Evolutionary conservation across 208 protist genomes (phyloP).

Genomic region (Leishmania aethiopica): DNA sequence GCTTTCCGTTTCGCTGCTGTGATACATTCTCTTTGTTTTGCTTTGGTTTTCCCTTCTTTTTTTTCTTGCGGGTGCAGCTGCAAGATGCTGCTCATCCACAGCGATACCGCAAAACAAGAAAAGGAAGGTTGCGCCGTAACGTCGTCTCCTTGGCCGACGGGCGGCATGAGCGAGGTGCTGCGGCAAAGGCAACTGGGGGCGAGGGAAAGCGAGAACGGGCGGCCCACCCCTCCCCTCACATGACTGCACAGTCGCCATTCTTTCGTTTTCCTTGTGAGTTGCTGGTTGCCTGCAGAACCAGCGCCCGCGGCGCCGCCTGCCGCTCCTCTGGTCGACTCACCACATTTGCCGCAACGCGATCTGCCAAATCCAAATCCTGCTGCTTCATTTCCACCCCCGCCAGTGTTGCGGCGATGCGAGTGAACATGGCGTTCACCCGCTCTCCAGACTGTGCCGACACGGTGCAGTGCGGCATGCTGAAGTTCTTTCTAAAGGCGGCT

Average conservation of each 20-base stretch:
- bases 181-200: background rate
- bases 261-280: slow-evolving; percentile 29
- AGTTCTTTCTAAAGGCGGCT: slow-evolving; percentile 55
- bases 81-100: slow-evolving; percentile 1
- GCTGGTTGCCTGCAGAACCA: slow-evolving; percentile 14
- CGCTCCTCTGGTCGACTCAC: slow-evolving; percentile 47
- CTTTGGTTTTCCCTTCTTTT: too few species aligned
- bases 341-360: slow-evolving; percentile 57
- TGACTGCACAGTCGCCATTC: slow-evolving; percentile 44
- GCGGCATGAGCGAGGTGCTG: background rate
- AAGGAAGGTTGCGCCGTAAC: background rate
- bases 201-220: background rate
- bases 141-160: background rate
- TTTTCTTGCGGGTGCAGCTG: background rate
- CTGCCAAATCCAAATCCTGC: slow-evolving; percentile 70
- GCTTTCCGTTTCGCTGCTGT: background rate
- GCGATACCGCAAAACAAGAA: background rate
- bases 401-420: slow-evolving; percentile 85
- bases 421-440: slow-evolving; percentile 84
- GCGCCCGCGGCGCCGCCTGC: slow-evolving; percentile 20
- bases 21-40: background rate
- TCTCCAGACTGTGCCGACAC: slow-evolving; percentile 94
- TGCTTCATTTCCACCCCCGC: slow-evolving; percentile 70
- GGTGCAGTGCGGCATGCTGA: slow-evolving; percentile 64
- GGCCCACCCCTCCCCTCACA: slow-evolving; percentile 31